Evolutionary conservation across 257 asterid genomes (phyloP), one percentile per base, ranked within the genome.

Genomic region (Craterostigma plantagineum): DNA sequence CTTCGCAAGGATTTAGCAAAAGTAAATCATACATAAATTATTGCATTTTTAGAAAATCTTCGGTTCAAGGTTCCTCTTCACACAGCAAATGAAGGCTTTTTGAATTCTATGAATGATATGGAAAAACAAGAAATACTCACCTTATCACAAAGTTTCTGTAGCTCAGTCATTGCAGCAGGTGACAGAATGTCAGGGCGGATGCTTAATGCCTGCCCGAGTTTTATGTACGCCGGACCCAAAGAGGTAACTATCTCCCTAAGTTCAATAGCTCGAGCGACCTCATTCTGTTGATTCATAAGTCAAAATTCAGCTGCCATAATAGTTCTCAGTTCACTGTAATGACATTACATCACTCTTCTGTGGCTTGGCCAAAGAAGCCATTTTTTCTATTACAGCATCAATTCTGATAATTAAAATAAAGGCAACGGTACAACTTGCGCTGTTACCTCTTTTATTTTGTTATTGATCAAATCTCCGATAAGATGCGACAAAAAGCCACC

Each of bases 131-230:
- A 46, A 41, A 48, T 12, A 10, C n/a, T 64, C 61, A 90, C 99
- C 92, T 90, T 90, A 68, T 90, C 99, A 66, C 99, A 90, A 60
- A 90, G 98, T 79, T 90, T 90, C 64, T 90, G 98, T 51, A 90
- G 76, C 56, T 90, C 98, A 63, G 45, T 51, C 98, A 90, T 90
- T 47, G 98, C 98, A 59, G 54, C 38, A 33, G 98, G 98, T 11
- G 98, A 90, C 51, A 90, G 60, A 58, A 90, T 71, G 60, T 90
- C 98, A 36, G 98, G 98, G 14, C 98, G 84, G 46, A 90, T 90
- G 70, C 98, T 90, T 67, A 90, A 63, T 48, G 98, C 98, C 73
- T 90, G 98, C 60, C 98, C 95, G 50, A 83, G 94, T 70, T 90
- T 90, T 57, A 90, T 90, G 59, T 90, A 90, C 53, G 99, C 99